Percentiles rank a stretch among this genome's conserved stretches.
These are phyloP conservation scores for Actinomucor elegans DNA, from an alignment of 371 early-diverging fungal species.

Conservation along the genomic window DNA sequence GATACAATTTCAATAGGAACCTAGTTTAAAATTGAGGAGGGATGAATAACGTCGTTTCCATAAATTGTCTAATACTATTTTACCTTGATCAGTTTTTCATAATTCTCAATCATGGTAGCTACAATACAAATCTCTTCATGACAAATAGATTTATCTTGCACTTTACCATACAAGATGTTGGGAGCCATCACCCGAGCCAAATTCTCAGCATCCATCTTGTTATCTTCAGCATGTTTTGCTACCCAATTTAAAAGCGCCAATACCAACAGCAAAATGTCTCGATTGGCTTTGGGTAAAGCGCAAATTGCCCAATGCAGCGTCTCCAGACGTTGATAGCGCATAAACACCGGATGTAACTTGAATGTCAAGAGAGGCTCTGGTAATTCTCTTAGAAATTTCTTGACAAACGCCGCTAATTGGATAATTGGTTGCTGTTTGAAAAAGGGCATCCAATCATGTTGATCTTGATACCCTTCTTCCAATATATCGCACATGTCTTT, in stretches of 20 bases:
- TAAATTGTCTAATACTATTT: background rate
- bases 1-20: conserved; percentile 20
- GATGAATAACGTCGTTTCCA: no score
- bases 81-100: conserved; percentile 72
- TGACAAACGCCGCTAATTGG: conserved; percentile 91
- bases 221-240: conserved; percentile 66
- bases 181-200: conserved; percentile 92
- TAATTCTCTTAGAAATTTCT: conserved; percentile 88
- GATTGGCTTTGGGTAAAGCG: conserved; percentile 86
- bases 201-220: conserved; percentile 89
- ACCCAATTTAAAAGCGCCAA: conserved; percentile 83
- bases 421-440: conserved; percentile 62
- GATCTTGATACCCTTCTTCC: conserved; percentile 40
- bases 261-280: conserved; percentile 83
- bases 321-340: conserved; percentile 25
- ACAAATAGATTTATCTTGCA: conserved; percentile 37
- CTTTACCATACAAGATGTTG: conserved; percentile 76
- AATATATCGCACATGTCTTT: conserved; percentile 76
- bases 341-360: conserved; percentile 79
- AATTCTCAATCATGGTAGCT: conserved; percentile 65
- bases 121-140: conserved; percentile 69
- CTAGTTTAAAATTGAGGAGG: background rate
- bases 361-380: conserved; percentile 93
- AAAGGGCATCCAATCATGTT: conserved; percentile 33
- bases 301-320: conserved; percentile 72